Evolutionary conservation across 2,329 filamentous ascomycete species (phyloP), one percentile per base, ranked within the genome.

Genomic region (Mycosphaerella sp.): DNA sequence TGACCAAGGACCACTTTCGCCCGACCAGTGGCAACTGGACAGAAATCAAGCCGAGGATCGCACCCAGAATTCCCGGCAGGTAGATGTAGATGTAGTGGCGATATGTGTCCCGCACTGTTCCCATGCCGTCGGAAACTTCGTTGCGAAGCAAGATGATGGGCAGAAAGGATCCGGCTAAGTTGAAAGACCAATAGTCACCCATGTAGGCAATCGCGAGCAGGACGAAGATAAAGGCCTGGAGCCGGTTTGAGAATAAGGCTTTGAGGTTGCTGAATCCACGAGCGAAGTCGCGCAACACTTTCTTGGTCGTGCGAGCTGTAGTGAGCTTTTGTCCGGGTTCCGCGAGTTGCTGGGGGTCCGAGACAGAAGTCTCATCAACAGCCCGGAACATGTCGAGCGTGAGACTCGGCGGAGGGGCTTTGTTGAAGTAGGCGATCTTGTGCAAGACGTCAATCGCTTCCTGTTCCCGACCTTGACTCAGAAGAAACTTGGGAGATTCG

Each of bases 401-500:
- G 65, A 28, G 66, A 63, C 4, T 70, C 45, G 1, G 66, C 65
- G 18, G 73, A 44, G 6, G 57, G 59, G 48, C 68, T 37, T 65
- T 66, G 60, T 75, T 76, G 61, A 70, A 68, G 34, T 69, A 66
- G 4, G 73, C 71, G 17, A 75, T 70, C 28, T 71, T 63, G 30
- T 73, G 62, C 10, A 75, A 60, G 1, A 72, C 70, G 25, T 65
- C 62, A 34, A 82, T 72, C 0, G 80, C 73, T 49, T 75, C 69
- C 2, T 67, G 73, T 48, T 83, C 79, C 16, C 73, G 64, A 8
- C 79, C 79, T 13, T 72, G 68, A 41, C 73, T 75, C 7, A 84
- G 68, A 4, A 80, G 70, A 57, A 79, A 83, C 59, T 83, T 83
- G 0, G 80, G 80, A 1, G 79, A 80, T 58, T 84, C 80, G 54